Conservation (phyloP, 805 yeast species). For the Starmerella potacharoeniae region DNA sequence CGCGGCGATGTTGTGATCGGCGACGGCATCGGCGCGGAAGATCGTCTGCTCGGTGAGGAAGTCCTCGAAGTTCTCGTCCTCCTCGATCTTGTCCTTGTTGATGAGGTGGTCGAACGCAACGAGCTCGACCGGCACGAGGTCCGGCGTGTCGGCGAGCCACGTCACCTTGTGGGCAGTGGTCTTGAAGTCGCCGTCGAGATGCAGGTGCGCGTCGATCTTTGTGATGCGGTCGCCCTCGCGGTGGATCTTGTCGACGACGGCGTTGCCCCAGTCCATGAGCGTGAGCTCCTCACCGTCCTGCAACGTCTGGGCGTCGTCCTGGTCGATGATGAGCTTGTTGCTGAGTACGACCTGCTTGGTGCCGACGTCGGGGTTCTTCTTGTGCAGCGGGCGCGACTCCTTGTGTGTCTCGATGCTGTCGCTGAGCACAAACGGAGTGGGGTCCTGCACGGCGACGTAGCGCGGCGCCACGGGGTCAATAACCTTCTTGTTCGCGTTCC, state of each 20-base stretch:
- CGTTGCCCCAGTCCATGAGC: conserved; percentile 99
- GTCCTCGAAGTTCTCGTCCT: conserved; percentile 86
- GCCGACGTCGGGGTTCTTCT: conserved; percentile 89
- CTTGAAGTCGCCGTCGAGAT: conserved; percentile 93
- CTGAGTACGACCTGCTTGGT: conserved; percentile 62
- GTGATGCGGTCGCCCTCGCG: conserved; percentile 50
- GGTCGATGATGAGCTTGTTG: conserved; percentile 62
- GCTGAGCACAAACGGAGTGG: conserved; percentile 55
- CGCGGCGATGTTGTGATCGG: conserved; percentile 63
- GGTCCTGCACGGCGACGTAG: conserved; percentile 65
- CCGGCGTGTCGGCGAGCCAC: conserved; percentile 80
- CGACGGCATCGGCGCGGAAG: conserved; percentile 66
- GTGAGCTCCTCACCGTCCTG: conserved; percentile 85
- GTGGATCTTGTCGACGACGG: conserved; percentile 58
- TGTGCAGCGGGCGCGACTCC: conserved; percentile 84
- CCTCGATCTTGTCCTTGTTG: conserved; percentile 89
- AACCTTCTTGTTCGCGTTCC: conserved; percentile 96
- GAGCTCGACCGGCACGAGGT: conserved; percentile 60
- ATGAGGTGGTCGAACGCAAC: conserved; percentile 90
- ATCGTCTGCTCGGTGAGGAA: conserved; percentile 80
- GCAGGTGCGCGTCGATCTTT: conserved; percentile 62
- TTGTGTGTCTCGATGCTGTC: conserved; percentile 53
- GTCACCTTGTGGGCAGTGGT: conserved; percentile 90
- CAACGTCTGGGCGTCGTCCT: conserved; percentile 66
- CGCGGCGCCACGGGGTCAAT: conserved; percentile 97